Percentiles rank a stretch among this genome's conserved stretches.
Conservation (phyloP, 169 alveolate genomes). For the Theileria orientalis region DNA sequence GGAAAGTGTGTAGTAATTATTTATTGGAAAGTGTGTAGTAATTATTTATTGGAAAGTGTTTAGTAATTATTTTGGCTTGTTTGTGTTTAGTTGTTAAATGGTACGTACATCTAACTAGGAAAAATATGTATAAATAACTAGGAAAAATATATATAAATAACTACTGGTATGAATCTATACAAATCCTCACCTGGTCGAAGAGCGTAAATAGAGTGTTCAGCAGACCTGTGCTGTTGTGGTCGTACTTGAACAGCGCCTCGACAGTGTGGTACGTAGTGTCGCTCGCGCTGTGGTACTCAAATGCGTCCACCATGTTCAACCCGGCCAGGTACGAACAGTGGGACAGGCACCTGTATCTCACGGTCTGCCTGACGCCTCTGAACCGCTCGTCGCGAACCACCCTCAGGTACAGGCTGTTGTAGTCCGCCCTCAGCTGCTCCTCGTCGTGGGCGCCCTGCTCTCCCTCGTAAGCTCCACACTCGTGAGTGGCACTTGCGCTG, state of each 20-base stretch:
- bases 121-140: too few species aligned
- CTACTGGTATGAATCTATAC: background rate
- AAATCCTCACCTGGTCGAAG: background rate
- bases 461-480: too few species aligned
- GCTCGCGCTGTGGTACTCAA: background rate
- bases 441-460: background rate
- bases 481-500: too few species aligned
- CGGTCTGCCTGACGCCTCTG: background rate
- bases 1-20: too few species aligned
- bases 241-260: background rate
- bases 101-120: too few species aligned
- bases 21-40: too few species aligned
- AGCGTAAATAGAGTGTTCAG: background rate
- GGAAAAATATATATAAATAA: background rate
- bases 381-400: background rate
- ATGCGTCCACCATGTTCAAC: background rate
- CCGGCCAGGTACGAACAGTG: background rate
- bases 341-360: background rate
- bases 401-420: background rate
- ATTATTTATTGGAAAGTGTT: too few species aligned
- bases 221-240: background rate
- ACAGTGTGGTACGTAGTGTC: background rate
- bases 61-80: too few species aligned
- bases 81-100: too few species aligned
- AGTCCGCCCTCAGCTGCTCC: background rate